Conservation (phyloP, 1,284 basidiomycete genomes). For the Marasmius sp. region DNA sequence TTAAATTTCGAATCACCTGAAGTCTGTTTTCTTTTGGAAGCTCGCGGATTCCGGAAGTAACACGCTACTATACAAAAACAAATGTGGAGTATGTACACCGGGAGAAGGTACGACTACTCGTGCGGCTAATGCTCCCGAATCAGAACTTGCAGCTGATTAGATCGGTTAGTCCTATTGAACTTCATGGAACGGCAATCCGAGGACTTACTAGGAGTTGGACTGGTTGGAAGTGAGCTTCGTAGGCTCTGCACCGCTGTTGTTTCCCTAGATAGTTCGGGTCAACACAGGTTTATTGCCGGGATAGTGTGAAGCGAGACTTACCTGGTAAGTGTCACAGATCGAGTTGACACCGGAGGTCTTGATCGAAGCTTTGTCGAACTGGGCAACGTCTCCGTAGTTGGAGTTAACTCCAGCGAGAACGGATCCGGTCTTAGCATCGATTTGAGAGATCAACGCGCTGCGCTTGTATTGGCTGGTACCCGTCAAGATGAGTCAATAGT, state of each 20-base stretch:
- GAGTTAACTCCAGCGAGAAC: slow-evolving; percentile 14
- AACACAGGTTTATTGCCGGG: not conserved
- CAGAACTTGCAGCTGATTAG: not conserved
- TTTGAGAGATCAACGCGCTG: slow-evolving; percentile 10
- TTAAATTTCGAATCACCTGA: too few relatives aligned
- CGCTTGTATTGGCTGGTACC: slow-evolving; percentile 5
- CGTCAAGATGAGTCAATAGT: not conserved
- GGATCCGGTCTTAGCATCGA: slow-evolving; percentile 9
- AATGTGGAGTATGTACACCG: too few relatives aligned
- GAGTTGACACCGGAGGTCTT: not conserved
- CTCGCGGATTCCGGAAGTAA: too few relatives aligned
- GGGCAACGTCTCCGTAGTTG: slow-evolving; percentile 14
- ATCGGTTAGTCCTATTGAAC: not conserved
- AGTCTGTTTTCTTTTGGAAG: too few relatives aligned
- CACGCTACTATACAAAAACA: too few relatives aligned
- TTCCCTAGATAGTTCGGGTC: not conserved
- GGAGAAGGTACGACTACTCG: too few relatives aligned
- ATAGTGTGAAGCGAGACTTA: not conserved
- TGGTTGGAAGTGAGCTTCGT: slow-evolving; percentile 1
- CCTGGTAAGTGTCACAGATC: slow-evolving; percentile 3
- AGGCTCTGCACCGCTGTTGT: slow-evolving; percentile 1
- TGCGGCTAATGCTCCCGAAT: not conserved
- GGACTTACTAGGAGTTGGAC: not conserved
- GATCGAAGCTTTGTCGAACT: not conserved
- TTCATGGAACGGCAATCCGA: not conserved